Evolutionary conservation across 2,329 filamentous ascomycete species (phyloP).

Genomic region (Pleoardoris graminearum): DNA sequence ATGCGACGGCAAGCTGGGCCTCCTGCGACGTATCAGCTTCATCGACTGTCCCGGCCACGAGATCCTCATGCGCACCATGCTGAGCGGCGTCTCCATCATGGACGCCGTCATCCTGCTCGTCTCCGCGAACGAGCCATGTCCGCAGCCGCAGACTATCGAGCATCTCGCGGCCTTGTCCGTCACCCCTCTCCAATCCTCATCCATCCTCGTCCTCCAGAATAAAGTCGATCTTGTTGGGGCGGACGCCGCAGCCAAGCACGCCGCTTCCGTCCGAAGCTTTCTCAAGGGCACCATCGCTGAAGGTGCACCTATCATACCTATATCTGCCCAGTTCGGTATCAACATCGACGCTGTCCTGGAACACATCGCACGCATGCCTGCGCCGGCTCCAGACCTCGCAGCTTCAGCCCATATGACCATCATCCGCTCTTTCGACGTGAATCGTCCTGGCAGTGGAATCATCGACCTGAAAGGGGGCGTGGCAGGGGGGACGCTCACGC

Average conservation of each 20-base stretch:
- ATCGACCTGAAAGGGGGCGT: conserved; percentile 98
- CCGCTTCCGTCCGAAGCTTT: conserved; percentile 97
- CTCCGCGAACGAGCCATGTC: conserved; percentile 96
- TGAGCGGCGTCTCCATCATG: conserved; percentile 99
- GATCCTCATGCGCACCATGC: conserved; percentile 99
- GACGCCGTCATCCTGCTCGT: conserved; percentile 95
- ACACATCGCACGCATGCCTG: conserved; percentile 90
- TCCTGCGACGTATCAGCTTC: conserved; percentile 73
- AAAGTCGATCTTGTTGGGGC: conserved; percentile 99
- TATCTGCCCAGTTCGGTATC: conserved; percentile 97
- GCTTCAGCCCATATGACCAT: conserved; percentile 97
- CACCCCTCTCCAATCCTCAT: conserved; percentile 86
- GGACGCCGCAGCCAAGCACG: conserved; percentile 89
- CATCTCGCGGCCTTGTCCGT: conserved; percentile 99
- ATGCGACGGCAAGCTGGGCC: conserved; percentile 71
- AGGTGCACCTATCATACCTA: conserved; percentile 92
- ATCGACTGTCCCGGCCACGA: conserved; percentile 99
- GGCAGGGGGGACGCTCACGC: conserved; percentile 93
- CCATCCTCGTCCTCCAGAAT: conserved; percentile 99
- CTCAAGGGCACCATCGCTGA: conserved; percentile 96
- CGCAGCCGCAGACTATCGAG: conserved; percentile 97
- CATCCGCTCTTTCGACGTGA: conserved; percentile 98
- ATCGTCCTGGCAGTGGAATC: conserved; percentile 99
- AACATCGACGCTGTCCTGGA: conserved; percentile 99
- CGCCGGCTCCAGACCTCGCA: conserved; percentile 87